These are phyloP conservation scores for Ambrosiella beaveri DNA, from an alignment of 2,329 filamentous ascomycete genomes.

Conservation along the genomic window DNA sequence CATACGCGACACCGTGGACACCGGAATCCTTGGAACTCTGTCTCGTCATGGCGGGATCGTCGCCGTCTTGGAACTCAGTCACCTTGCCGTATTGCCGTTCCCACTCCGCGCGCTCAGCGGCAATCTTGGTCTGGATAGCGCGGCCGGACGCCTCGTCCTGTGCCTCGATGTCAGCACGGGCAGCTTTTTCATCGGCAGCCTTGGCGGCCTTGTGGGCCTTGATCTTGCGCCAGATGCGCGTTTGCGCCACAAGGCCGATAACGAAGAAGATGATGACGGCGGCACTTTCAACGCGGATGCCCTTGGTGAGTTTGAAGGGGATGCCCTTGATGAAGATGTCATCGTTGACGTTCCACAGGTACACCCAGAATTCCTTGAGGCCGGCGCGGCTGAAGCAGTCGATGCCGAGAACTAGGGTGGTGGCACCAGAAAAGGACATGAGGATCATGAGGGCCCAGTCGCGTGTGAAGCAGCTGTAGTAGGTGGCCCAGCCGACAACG, in stretches of 20 bases:
- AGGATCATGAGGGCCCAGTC: slow-evolving; percentile 59
- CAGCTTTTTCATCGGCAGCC: slow-evolving; percentile 32
- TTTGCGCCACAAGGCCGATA: slow-evolving; percentile 65
- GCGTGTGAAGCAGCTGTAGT: slow-evolving; percentile 62
- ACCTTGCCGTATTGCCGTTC: slow-evolving; percentile 55
- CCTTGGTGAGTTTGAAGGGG: slow-evolving; percentile 73
- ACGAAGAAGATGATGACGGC: slow-evolving; percentile 57
- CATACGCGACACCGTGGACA: not conserved
- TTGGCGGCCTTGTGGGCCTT: slow-evolving; percentile 40
- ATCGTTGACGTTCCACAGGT: slow-evolving; percentile 70
- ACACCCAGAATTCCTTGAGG: slow-evolving; percentile 90
- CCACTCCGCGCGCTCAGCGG: slow-evolving; percentile 51
- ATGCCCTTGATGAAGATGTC: slow-evolving; percentile 56
- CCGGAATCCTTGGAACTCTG: slow-evolving; percentile 7
- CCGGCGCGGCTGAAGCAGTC: slow-evolving; percentile 85
- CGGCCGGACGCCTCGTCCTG: slow-evolving; percentile 57
- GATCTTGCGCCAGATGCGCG: slow-evolving; percentile 72
- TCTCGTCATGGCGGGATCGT: slow-evolving; percentile 1
- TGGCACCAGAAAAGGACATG: slow-evolving; percentile 69
- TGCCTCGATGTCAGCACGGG: slow-evolving; percentile 35
- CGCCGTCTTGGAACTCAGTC: slow-evolving; percentile 1
- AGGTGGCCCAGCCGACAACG: slow-evolving; percentile 50
- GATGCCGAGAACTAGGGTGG: slow-evolving; percentile 62
- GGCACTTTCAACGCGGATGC: slow-evolving; percentile 72
- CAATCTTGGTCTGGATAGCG: slow-evolving; percentile 43